Conservation (phyloP, 2,329 filamentous ascomycete species). For the Chaetomiaceae sp. region DNA sequence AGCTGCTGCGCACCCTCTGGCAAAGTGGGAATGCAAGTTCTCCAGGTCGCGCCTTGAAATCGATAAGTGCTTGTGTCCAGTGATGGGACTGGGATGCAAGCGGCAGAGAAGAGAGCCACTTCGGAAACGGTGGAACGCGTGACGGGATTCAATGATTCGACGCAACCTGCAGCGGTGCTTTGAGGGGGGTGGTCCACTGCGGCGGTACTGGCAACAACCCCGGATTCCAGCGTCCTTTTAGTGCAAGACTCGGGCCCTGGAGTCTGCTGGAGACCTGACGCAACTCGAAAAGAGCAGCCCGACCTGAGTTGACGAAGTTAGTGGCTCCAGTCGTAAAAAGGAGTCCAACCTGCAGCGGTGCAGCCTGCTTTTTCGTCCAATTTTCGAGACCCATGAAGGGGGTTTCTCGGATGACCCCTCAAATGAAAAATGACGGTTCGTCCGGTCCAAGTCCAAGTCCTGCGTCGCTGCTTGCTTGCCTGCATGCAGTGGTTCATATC, state of each 20-base stretch:
- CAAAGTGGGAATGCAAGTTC: no score
- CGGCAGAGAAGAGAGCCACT: background rate
- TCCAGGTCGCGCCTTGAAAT: background rate
- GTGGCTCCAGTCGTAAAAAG: no score
- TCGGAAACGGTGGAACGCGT: slow-evolving; percentile 3
- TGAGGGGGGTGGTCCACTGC: slow-evolving; percentile 8
- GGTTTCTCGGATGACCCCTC: background rate
- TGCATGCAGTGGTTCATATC: background rate
- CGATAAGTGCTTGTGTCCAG: background rate
- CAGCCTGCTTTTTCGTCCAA: background rate
- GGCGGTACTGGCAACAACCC: slow-evolving; percentile 6
- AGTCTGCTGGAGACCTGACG: background rate
- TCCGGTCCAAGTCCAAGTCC: background rate
- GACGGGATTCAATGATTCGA: no score
- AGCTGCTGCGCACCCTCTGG: no score
- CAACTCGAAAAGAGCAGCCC: background rate
- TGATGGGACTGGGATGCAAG: background rate
- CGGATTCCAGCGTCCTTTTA: slow-evolving; percentile 17
- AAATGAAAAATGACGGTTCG: background rate
- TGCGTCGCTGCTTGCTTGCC: background rate
- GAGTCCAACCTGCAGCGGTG: no score
- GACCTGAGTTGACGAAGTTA: no score
- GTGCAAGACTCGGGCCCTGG: background rate
- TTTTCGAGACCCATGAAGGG: no score
- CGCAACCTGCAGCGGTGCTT: background rate